These are phyloP conservation scores for Rhizophagus prolifer DNA, from an alignment of 192 early-diverging fungal species.

Conservation along the genomic window DNA sequence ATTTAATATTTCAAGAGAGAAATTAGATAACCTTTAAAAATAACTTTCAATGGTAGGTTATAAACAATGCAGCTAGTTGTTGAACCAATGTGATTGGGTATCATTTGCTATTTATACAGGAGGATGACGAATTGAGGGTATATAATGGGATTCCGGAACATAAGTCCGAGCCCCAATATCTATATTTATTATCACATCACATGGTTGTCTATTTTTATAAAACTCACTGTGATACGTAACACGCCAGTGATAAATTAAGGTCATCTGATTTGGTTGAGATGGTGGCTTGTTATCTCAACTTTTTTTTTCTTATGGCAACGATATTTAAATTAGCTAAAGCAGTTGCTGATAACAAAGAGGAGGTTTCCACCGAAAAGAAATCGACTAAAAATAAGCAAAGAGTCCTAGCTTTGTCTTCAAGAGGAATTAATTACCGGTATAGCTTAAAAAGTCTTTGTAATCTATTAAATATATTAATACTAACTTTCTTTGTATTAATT, in stretches of 20 bases:
- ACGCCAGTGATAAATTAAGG: too few relatives aligned
- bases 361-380: conserved; percentile 46
- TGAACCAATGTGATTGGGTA: background rate
- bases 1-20: background rate
- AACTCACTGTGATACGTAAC: too few relatives aligned
- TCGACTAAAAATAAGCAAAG: conserved; percentile 83
- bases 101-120: too few relatives aligned
- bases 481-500: conserved; percentile 1
- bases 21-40: background rate
- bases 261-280: too few relatives aligned
- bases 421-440: conserved; percentile 84
- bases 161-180: background rate
- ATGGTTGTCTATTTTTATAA: too few relatives aligned
- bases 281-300: background rate
- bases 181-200: too few relatives aligned
- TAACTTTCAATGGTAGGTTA: background rate
- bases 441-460: background rate
- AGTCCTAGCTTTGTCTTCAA: conserved; percentile 82
- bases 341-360: conserved; percentile 11
- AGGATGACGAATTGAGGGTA: too few relatives aligned
- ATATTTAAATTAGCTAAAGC: conserved; percentile 43
- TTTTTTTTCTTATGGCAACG: conserved; percentile 36
- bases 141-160: background rate
- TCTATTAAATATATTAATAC: background rate
- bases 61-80: background rate